phyloP scores from a whole-genome alignment of 768 basidiomycete genomes.

The Lentinula sp. region DNA sequence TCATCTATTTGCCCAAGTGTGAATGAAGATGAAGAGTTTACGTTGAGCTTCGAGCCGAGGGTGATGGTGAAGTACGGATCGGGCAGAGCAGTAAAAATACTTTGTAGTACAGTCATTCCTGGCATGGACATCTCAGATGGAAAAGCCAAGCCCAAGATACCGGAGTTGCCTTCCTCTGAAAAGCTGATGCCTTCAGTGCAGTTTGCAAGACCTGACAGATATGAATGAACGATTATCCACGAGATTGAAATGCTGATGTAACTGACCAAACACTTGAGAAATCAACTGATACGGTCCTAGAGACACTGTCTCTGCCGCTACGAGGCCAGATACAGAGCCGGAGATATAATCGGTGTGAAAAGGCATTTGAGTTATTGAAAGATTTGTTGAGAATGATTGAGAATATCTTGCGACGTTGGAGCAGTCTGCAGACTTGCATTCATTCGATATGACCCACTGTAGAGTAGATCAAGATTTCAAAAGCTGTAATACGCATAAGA shows the following conservation, averaged over 20 bases:
- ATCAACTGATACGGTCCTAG: constrained; percentile 39
- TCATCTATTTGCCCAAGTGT: constrained; percentile 47
- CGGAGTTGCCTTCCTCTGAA: constrained; percentile 41
- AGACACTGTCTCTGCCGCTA: constrained; percentile 39
- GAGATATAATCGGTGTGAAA: constrained; percentile 47
- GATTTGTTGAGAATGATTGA: constrained; percentile 20
- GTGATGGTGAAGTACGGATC: constrained; percentile 48
- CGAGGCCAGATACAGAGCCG: constrained; percentile 40
- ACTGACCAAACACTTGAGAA: constrained; percentile 42
- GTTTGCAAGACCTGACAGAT: constrained; percentile 35
- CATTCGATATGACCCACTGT: constrained; percentile 46
- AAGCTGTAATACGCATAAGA: not conserved
- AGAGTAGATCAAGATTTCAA: constrained; percentile 2
- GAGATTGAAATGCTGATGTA: not conserved
- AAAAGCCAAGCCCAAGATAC: constrained; percentile 51
- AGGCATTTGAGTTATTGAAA: constrained; percentile 21
- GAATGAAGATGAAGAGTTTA: constrained; percentile 29
- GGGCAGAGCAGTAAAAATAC: constrained; percentile 35
- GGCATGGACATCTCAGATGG: constrained; percentile 40
- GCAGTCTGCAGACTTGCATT: constrained; percentile 41
- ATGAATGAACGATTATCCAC: not conserved
- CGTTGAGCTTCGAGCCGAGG: constrained; percentile 29
- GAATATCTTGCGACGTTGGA: constrained; percentile 34
- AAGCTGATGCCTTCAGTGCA: constrained; percentile 36
- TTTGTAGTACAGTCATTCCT: constrained; percentile 41